These are phyloP conservation scores for Penicillium sp. DNA, from an alignment of 2,329 filamentous ascomycete species.

Conservation along the genomic window DNA sequence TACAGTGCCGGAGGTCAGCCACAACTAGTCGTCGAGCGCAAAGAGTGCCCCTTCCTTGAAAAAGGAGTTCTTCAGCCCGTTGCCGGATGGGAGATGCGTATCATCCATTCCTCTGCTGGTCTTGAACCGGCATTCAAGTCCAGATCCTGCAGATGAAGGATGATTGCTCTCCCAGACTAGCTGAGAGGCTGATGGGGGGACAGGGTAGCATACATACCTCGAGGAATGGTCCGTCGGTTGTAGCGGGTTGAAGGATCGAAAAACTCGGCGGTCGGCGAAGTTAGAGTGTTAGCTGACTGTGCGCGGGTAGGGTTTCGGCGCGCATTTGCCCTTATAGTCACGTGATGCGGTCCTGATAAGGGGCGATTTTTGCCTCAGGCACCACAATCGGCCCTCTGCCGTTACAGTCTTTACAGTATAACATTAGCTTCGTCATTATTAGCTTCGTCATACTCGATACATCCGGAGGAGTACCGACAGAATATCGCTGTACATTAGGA, in stretches of 20 bases:
- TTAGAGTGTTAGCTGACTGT: constrained; percentile 30
- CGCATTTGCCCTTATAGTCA: constrained; percentile 31
- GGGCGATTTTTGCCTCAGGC: constrained; percentile 13
- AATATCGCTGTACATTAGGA: constrained; percentile 12
- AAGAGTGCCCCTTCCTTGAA: constrained; percentile 61
- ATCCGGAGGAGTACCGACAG: neutral
- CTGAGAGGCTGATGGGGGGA: constrained; percentile 36
- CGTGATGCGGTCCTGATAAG: constrained; percentile 15
- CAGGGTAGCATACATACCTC: constrained; percentile 41
- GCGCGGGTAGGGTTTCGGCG: constrained; percentile 32
- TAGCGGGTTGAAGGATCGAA: constrained; percentile 24
- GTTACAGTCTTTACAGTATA: neutral
- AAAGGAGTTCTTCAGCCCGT: constrained; percentile 69
- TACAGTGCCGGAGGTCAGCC: constrained; percentile 52
- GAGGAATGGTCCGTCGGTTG: constrained; percentile 31
- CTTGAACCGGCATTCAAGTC: constrained; percentile 1
- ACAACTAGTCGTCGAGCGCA: constrained; percentile 63
- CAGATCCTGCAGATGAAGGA: constrained; percentile 13
- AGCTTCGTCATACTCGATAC: neutral
- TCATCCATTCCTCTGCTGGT: constrained; percentile 32
- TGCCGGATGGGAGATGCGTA: constrained; percentile 48
- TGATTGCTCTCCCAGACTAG: constrained; percentile 48
- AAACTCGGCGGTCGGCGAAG: constrained; percentile 16
- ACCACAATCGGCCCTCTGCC: neutral
- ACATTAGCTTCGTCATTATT: too few relatives aligned